Evolutionary conservation across 768 basidiomycete species (phyloP), one percentile per base, ranked within the genome.

Genomic region (Suillus placidus): DNA sequence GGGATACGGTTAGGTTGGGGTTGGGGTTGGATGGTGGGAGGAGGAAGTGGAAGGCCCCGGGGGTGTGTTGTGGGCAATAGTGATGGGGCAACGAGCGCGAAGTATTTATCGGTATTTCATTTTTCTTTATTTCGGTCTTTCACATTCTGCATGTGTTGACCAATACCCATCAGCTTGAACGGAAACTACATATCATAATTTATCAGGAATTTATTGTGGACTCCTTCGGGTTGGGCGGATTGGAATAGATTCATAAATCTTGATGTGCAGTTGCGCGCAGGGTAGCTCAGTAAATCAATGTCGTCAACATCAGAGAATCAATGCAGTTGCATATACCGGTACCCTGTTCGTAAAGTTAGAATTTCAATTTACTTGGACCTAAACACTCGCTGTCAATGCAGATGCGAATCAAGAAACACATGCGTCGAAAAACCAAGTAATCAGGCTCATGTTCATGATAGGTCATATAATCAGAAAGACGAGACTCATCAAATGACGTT

Each of bases 1-100:
- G 66, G 6, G 79, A 79, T 16, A 82, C 80, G 13, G 79, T 87
- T 18, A 68, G 75, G 6, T 73, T 84, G 14, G 77, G 73, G 3
- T 73, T 84, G 14, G 77, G 73, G 3, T 47, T 73, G 49, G 57
- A 66, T 32, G 62, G 68, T 61, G 54, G 56, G 2, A 70, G 58
- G 55, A 62, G 69, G 6, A 60, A 14, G n/a, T 62, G 65, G 64
- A 66, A 61, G 6, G 7, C 63, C 2, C 26, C 62, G 5, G 66
- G 69, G 23, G 54, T 61, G 20, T 76, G 75, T 16, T 77, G 75
- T 37, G 75, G 58, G 67, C 42, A 56, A 35, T 51, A 32, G 38
- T 16, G 57, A 10, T 56, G 10, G 12, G n/a, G 37, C 7, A 1
- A 18, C 7, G 9, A n/a, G 14, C 34, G 14, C 7, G 5, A 58